Conservation (phyloP, 148 eudicot species). For the Rhododendron molle region DNA sequence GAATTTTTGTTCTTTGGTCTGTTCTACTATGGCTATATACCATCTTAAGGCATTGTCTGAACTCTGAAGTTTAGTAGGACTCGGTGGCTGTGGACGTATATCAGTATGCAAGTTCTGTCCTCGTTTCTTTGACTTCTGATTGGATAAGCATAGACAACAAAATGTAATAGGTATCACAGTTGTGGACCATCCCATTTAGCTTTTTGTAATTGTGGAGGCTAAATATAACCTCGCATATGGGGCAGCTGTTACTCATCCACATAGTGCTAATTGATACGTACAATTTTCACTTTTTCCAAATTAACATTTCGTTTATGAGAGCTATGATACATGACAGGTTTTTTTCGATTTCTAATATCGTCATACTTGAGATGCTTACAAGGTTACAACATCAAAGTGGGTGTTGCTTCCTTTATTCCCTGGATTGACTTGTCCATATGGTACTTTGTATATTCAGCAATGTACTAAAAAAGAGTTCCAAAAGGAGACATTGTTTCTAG, state of each 20-base stretch:
- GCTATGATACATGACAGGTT: no score
- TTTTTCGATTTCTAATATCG: background rate
- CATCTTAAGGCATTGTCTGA: background rate
- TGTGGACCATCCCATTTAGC: no score
- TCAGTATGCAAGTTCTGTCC: background rate
- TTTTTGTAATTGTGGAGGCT: no score
- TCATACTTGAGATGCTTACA: background rate
- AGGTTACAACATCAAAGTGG: background rate
- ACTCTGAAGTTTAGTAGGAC: background rate
- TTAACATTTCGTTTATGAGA: no score
- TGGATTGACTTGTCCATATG: background rate
- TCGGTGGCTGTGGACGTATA: background rate
- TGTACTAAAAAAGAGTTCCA: slow-evolving; percentile 61
- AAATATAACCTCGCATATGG: no score
- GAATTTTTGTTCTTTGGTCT: background rate
- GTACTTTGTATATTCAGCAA: slow-evolving; percentile 37
- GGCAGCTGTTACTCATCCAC: no score
- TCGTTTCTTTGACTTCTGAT: background rate
- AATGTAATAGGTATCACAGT: no score
- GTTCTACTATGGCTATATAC: background rate
- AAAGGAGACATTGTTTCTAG: slow-evolving; percentile 74
- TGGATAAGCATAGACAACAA: background rate
- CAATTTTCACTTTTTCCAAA: no score
- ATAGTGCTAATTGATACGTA: no score
- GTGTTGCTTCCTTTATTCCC: background rate